Conservation (phyloP, 176 grass and related monocot species). For the Ampelocalamus luodianensis region DNA sequence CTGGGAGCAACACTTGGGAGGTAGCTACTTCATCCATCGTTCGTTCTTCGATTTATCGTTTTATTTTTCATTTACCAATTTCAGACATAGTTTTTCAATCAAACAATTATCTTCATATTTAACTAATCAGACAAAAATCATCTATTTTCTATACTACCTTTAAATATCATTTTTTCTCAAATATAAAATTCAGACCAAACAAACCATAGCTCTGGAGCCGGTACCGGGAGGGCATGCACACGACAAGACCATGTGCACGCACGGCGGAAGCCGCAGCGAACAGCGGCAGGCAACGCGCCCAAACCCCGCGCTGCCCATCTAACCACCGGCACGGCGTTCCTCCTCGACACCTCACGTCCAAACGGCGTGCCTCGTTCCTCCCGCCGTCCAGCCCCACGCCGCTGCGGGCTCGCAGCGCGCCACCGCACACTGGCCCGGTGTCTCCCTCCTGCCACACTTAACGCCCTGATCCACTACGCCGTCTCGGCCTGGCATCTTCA, state of each 20-base stretch:
- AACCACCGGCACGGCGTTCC: conserved; percentile 24
- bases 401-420: not conserved
- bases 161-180: no score
- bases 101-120: no score
- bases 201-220: no score
- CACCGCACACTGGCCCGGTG: not conserved
- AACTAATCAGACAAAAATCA: no score
- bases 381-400: not conserved
- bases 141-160: no score
- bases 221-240: not conserved
- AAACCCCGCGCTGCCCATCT: not conserved
- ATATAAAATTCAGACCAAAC: no score
- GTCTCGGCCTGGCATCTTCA: not conserved
- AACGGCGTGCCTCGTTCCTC: not conserved
- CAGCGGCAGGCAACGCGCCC: not conserved
- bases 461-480: conserved; percentile 11
- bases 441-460: conserved; percentile 23
- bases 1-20: no score
- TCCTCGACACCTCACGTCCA: conserved; percentile 5
- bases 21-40: no score
- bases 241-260: not conserved
- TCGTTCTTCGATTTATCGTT: no score
- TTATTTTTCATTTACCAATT: no score
- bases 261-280: not conserved
- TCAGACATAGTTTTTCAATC: no score